These are phyloP conservation scores for Phytophthora europaea DNA, from an alignment of 352 stramenopile species.

Conservation along the genomic window DNA sequence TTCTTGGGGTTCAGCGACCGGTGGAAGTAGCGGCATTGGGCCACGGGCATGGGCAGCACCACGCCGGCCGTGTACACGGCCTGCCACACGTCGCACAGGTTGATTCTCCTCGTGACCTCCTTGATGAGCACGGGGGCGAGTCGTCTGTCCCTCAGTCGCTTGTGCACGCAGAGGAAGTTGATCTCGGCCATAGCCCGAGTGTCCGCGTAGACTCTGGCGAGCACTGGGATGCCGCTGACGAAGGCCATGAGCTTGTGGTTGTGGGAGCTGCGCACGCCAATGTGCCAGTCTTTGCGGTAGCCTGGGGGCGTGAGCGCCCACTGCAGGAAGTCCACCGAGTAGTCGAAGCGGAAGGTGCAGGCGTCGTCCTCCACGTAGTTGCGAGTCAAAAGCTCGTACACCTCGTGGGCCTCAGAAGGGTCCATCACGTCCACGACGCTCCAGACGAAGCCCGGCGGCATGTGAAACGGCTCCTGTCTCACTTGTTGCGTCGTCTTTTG, in stretches of 20 bases:
- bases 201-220: conserved; percentile 68
- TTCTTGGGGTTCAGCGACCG: conserved; percentile 98
- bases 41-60: conserved; percentile 96
- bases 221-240: conserved; percentile 96
- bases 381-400: conserved; percentile 97
- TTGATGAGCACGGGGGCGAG: conserved; percentile 99
- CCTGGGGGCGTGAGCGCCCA: conserved; percentile 96
- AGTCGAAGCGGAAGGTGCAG: conserved; percentile 97
- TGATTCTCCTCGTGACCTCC: conserved; percentile 98
- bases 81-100: conserved; percentile 94
- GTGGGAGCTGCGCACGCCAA: conserved; percentile 95
- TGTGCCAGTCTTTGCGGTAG: conserved; percentile 94
- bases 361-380: conserved; percentile 99
- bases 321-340: conserved; percentile 85
- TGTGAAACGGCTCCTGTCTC: conserved; percentile 94
- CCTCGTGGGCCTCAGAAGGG: conserved; percentile 81
- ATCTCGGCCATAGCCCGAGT: conserved; percentile 93
- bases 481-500: conserved; percentile 93
- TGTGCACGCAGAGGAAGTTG: conserved; percentile 99
- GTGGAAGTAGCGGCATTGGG: conserved; percentile 97
- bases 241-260: conserved; percentile 97
- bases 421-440: conserved; percentile 91
- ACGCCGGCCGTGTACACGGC: conserved; percentile 99
- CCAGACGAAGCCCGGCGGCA: conserved; percentile 98
- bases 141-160: conserved; percentile 97